phyloP scores from a whole-genome alignment of 495 filamentous ascomycete species.

The Rhypophila decipiens region DNA sequence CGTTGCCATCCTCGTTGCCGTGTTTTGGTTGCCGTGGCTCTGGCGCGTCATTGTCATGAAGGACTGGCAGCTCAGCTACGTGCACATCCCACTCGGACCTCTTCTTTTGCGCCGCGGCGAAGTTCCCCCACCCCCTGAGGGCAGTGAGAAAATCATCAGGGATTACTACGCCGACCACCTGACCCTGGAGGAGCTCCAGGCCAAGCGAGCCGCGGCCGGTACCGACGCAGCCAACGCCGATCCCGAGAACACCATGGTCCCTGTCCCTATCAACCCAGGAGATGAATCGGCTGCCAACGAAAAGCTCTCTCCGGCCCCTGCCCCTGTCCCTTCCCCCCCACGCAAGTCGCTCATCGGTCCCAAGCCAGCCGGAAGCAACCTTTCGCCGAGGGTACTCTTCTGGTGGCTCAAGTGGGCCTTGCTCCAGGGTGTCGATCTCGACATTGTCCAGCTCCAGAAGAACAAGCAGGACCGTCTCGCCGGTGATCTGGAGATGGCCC shows the following conservation, averaged over 20 bases:
- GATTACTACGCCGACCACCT: constrained; percentile 50
- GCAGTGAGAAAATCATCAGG: constrained; percentile 29
- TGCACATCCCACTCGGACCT: constrained; percentile 52
- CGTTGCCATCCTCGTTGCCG: constrained; percentile 41
- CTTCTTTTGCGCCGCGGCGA: constrained; percentile 44
- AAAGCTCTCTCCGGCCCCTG: background rate
- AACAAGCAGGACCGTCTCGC: background rate
- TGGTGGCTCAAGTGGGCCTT: constrained; percentile 34
- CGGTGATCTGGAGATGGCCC: constrained; percentile 46
- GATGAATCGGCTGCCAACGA: background rate
- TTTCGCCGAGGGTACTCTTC: constrained; percentile 28
- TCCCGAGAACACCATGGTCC: constrained; percentile 11
- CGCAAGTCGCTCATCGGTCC: constrained; percentile 16
- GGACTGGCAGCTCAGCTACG: constrained; percentile 52
- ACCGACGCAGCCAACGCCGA: constrained; percentile 18
- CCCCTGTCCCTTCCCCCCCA: background rate
- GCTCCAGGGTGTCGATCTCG: constrained; percentile 51
- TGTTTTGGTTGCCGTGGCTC: constrained; percentile 60
- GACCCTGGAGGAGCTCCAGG: constrained; percentile 36
- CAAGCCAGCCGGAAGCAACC: constrained; percentile 21
- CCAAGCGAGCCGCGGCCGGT: constrained; percentile 19
- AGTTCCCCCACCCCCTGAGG: constrained; percentile 39
- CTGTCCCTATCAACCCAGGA: constrained; percentile 1
- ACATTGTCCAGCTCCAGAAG: constrained; percentile 41
- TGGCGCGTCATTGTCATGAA: constrained; percentile 50